Conservation (phyloP, 768 basidiomycete species). For the Boletus rex-veris region DNA sequence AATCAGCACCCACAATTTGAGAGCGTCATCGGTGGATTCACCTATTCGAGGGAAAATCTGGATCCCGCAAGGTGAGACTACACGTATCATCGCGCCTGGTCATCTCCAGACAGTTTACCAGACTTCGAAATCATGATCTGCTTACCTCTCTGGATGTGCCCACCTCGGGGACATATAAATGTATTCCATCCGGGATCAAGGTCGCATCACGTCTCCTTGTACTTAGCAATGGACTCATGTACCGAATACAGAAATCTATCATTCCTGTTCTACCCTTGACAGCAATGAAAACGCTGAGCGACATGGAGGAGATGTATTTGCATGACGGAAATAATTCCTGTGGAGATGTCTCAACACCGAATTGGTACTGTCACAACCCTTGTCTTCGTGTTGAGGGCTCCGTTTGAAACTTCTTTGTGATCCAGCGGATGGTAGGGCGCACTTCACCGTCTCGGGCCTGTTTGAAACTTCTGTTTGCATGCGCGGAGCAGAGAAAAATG, state of each 20-base stretch:
- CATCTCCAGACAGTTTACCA: slow-evolving; percentile 25
- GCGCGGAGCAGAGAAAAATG: slow-evolving; percentile 61
- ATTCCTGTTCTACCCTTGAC: slow-evolving; percentile 64
- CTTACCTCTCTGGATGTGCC: slow-evolving; percentile 89
- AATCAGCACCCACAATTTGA: slow-evolving; percentile 84
- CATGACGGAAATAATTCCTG: slow-evolving; percentile 74
- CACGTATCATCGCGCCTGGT: not conserved
- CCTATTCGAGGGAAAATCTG: slow-evolving; percentile 62
- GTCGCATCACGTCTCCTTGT: slow-evolving; percentile 36
- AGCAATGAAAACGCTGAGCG: slow-evolving; percentile 60
- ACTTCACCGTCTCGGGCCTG: slow-evolving; percentile 67
- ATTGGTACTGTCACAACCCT: slow-evolving; percentile 48
- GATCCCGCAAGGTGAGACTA: slow-evolving; percentile 69
- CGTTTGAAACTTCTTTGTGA: slow-evolving; percentile 19
- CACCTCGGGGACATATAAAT: slow-evolving; percentile 79
- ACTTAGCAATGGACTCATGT: slow-evolving; percentile 19
- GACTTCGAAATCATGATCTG: slow-evolving; percentile 91
- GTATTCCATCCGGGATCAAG: slow-evolving; percentile 80
- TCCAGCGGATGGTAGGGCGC: slow-evolving; percentile 72
- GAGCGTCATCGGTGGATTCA: slow-evolving; percentile 57
- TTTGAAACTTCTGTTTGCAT: slow-evolving; percentile 76
- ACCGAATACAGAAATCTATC: slow-evolving; percentile 56
- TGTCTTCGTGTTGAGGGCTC: slow-evolving; percentile 10
- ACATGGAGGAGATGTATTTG: slow-evolving; percentile 78
- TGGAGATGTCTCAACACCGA: slow-evolving; percentile 70